phyloP scores from a whole-genome alignment of 495 filamentous ascomycete genomes.

The Poronia punctata region DNA sequence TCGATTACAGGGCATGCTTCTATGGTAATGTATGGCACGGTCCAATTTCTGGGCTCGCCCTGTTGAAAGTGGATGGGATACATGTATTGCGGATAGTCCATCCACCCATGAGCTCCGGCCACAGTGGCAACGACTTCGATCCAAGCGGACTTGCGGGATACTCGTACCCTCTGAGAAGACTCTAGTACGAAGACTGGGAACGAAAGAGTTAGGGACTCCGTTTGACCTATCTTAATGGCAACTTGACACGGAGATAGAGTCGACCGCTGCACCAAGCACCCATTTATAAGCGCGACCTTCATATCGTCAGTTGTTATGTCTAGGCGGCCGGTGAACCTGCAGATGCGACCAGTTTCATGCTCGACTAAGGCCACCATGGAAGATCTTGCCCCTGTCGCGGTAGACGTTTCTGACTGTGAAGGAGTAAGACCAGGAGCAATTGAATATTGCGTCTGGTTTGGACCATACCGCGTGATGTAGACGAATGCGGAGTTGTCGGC shows the following conservation, averaged over 20 bases:
- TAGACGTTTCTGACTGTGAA: background rate
- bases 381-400: background rate
- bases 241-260: conserved; percentile 1
- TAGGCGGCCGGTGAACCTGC: background rate
- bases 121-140: background rate
- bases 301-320: background rate
- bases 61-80: conserved; percentile 1
- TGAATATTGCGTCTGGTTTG: conserved; percentile 7
- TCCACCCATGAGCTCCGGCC: background rate
- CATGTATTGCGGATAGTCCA: conserved; percentile 1
- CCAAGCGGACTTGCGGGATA: background rate
- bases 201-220: background rate
- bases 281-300: background rate
- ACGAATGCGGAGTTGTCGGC: conserved; percentile 20
- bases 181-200: background rate
- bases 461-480: conserved; percentile 27
- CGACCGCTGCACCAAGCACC: background rate
- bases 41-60: conserved; percentile 8
- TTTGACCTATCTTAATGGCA: background rate
- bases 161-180: background rate
- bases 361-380: background rate
- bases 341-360: background rate
- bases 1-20: conserved; percentile 4
- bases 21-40: conserved; percentile 9
- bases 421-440: background rate